phyloP scores from a whole-genome alignment of 257 asterid genomes.

The Lavandula angustifolia region DNA sequence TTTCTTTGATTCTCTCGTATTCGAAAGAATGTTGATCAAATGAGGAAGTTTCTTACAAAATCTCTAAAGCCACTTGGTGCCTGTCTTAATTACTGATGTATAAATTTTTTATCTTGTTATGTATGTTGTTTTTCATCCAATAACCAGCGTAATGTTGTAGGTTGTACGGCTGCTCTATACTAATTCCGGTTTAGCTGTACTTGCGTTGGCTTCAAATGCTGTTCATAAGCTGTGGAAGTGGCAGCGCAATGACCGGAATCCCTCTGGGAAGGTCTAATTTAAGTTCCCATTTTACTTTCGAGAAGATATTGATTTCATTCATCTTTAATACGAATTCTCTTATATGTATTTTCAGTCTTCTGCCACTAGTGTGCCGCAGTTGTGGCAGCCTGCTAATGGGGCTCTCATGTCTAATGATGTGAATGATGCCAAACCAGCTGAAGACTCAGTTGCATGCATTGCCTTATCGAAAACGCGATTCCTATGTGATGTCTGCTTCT shows the following conservation, averaged over 20 bases:
- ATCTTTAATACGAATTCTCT: conserved; percentile 25
- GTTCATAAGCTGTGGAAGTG: conserved; percentile 98
- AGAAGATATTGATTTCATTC: conserved; percentile 7
- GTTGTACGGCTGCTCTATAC: conserved; percentile 83
- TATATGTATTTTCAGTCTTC: conserved; percentile 56
- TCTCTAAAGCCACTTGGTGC: conserved; percentile 16
- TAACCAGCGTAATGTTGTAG: conserved; percentile 39
- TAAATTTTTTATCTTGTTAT: neutral
- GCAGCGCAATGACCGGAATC: conserved; percentile 92
- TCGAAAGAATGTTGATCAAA: conserved; percentile 3
- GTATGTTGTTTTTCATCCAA: neutral
- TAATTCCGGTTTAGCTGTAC: conserved; percentile 76
- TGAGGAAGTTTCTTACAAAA: neutral
- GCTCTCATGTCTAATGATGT: conserved; percentile 84
- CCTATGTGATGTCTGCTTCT: conserved; percentile 99
- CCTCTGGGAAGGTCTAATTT: conserved; percentile 73
- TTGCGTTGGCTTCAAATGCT: conserved; percentile 88
- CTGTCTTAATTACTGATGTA: conserved; percentile 4
- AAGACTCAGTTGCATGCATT: conserved; percentile 86
- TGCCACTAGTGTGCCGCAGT: conserved; percentile 65
- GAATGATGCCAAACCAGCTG: conserved; percentile 68
- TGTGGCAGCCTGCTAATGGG: conserved; percentile 91
- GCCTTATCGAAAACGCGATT: conserved; percentile 92
- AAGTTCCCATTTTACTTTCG: neutral
- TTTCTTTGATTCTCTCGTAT: neutral